Evolutionary conservation across 2,329 filamentous ascomycete genomes (phyloP).

Genomic region (Pseudocercospora fuligena): DNA sequence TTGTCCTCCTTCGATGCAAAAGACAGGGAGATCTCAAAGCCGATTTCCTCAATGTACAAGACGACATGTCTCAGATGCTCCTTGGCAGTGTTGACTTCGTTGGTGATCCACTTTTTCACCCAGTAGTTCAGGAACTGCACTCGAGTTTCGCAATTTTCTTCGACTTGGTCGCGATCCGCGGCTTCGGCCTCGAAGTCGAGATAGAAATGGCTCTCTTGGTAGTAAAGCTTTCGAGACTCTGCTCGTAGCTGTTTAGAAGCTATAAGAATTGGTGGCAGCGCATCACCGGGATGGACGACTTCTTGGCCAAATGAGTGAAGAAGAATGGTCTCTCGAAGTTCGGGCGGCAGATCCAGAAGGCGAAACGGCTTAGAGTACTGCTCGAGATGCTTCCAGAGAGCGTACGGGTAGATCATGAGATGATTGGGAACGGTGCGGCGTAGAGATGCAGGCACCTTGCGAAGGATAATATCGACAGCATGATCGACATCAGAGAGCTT

Average conservation of each 20-base stretch:
- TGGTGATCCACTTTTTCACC: background rate
- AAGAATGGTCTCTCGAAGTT: background rate
- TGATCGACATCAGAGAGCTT: background rate
- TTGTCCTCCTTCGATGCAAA: background rate
- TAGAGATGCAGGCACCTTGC: background rate
- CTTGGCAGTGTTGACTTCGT: background rate
- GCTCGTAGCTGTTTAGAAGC: background rate
- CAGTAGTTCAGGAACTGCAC: background rate
- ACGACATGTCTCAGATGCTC: background rate
- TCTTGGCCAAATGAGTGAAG: background rate
- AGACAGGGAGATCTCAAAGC: background rate
- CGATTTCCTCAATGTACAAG: background rate
- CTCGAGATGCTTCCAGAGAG: conserved; percentile 3
- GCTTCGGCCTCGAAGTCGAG: background rate
- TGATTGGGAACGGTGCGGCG: background rate
- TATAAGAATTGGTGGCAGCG: background rate
- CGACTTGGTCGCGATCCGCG: background rate
- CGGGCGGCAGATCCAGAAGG: background rate
- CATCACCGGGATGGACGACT: background rate
- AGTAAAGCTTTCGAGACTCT: background rate
- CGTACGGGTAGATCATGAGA: background rate
- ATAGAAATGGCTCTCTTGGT: background rate
- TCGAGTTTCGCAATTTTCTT: background rate
- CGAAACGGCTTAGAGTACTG: background rate
- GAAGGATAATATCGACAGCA: background rate